A percentile compares a stretch with the other conserved stretches of the same genome.
These are phyloP conservation scores for Pseudomicrostroma phylloplanum DNA, from an alignment of 1,284 basidiomycete genomes.

Conservation along the genomic window DNA sequence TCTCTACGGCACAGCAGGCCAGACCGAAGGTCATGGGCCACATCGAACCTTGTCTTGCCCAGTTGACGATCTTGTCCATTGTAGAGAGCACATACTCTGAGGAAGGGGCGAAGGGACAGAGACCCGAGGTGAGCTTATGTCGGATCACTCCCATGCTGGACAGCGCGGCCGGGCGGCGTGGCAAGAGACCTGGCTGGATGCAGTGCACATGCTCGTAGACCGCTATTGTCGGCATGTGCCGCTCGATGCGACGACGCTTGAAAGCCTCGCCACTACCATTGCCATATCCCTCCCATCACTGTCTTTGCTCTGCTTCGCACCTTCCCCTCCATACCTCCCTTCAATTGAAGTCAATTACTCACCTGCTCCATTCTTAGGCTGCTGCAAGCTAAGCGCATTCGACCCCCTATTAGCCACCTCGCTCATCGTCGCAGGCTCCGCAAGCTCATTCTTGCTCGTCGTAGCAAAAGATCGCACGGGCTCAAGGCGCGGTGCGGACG, in stretches of 20 bases:
- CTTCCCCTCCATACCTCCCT: too few species aligned
- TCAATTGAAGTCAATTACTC: too few species aligned
- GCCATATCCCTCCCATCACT: too few species aligned
- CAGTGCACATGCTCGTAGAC: too few species aligned
- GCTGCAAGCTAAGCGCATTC: constrained; percentile 64
- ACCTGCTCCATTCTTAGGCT: constrained; percentile 66
- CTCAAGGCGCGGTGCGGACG: background rate
- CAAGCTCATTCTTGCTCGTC: constrained; percentile 16
- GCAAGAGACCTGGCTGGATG: too few species aligned
- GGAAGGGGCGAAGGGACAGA: constrained; percentile 11
- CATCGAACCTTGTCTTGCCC: constrained; percentile 95
- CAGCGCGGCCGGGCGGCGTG: too few species aligned
- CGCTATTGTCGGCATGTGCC: too few species aligned
- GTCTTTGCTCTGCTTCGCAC: too few species aligned
- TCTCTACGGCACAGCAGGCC: constrained; percentile 95
- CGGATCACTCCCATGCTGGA: too few species aligned
- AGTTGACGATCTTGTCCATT: constrained; percentile 93
- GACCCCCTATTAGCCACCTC: constrained; percentile 37
- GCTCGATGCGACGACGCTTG: too few species aligned
- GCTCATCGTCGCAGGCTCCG: constrained; percentile 50
- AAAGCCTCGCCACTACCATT: too few species aligned
- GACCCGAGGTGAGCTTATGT: too few species aligned
- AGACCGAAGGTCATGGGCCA: constrained; percentile 99
- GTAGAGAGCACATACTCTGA: constrained; percentile 92
- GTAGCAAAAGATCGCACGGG: constrained; percentile 21